Conservation (phyloP, 305 asterid species). For the Solanum hybrid region DNA sequence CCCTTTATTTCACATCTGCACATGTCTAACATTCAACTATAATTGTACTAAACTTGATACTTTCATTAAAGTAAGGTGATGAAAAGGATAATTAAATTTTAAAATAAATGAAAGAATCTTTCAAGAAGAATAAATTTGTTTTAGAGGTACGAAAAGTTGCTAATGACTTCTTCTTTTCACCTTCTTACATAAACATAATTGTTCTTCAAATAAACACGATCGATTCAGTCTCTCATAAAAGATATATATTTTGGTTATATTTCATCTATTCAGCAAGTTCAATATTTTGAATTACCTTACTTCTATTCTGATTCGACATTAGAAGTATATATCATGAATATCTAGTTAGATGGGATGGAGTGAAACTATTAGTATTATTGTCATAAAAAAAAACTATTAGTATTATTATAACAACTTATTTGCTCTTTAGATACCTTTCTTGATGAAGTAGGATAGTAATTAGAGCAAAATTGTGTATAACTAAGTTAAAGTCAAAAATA, state of each 20-base stretch:
- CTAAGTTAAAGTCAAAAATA: not conserved
- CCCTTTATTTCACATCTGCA: constrained; percentile 17
- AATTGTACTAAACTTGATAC: constrained; percentile 4
- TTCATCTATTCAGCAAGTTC: not conserved
- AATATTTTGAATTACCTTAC: no score
- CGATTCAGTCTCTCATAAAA: not conserved
- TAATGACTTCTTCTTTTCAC: not conserved
- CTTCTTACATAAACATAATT: not conserved
- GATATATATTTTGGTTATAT: not conserved
- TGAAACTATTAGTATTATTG: not conserved
- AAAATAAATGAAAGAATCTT: constrained; percentile 7
- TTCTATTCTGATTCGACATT: not conserved
- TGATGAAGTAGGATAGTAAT: not conserved
- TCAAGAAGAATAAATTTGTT: not conserved
- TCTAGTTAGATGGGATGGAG: not conserved
- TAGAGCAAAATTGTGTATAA: not conserved
- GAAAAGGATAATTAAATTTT: not conserved
- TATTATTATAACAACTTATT: not conserved
- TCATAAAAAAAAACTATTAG: not conserved
- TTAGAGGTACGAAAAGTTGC: not conserved
- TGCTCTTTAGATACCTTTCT: not conserved
- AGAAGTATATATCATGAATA: not conserved
- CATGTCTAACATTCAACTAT: constrained; percentile 45
- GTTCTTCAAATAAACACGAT: no score
- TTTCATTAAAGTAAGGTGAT: not conserved